These are phyloP conservation scores for Monilinia polystroma DNA, from an alignment of 2,329 filamentous ascomycete genomes.

Conservation along the genomic window DNA sequence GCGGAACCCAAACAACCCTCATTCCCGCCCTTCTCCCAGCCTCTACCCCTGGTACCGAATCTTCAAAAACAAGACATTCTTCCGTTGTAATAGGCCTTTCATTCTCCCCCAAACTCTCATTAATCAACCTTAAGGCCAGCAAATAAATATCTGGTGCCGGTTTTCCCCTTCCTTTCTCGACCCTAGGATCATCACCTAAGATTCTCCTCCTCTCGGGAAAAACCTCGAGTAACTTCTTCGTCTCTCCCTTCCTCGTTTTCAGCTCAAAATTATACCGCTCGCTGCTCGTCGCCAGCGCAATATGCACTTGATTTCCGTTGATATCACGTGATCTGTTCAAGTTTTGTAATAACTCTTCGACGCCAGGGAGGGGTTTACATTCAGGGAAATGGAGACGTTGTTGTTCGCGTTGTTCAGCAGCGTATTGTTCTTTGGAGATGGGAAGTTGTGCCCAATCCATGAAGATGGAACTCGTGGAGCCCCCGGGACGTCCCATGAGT, in stretches of 20 bases:
- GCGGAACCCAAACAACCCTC: constrained; percentile 90
- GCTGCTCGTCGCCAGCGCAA: constrained; percentile 8
- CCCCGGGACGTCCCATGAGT: constrained; percentile 47
- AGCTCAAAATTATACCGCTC: constrained; percentile 21
- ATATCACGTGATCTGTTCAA: constrained; percentile 43
- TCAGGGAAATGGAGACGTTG: constrained; percentile 72
- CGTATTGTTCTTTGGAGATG: constrained; percentile 68
- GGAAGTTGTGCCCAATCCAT: constrained; percentile 84
- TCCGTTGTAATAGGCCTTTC: constrained; percentile 69
- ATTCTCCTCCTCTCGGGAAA: constrained; percentile 79
- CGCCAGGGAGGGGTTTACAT: constrained; percentile 76
- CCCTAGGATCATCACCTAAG: constrained; percentile 79
- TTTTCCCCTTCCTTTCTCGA: constrained; percentile 78
- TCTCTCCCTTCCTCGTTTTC: constrained; percentile 39
- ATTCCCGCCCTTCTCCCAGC: constrained; percentile 87
- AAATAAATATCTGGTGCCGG: constrained; percentile 93
- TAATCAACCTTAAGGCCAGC: constrained; percentile 80
- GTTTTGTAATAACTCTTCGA: constrained; percentile 63
- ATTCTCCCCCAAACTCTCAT: constrained; percentile 63
- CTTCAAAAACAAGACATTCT: constrained; percentile 95
- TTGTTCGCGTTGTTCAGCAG: constrained; percentile 55
- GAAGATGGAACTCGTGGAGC: constrained; percentile 57
- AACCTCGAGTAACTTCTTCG: constrained; percentile 54
- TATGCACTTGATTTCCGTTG: not conserved
- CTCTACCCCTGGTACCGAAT: constrained; percentile 90